Conservation (phyloP, 257 asterid species). For the Scutellaria minor region DNA sequence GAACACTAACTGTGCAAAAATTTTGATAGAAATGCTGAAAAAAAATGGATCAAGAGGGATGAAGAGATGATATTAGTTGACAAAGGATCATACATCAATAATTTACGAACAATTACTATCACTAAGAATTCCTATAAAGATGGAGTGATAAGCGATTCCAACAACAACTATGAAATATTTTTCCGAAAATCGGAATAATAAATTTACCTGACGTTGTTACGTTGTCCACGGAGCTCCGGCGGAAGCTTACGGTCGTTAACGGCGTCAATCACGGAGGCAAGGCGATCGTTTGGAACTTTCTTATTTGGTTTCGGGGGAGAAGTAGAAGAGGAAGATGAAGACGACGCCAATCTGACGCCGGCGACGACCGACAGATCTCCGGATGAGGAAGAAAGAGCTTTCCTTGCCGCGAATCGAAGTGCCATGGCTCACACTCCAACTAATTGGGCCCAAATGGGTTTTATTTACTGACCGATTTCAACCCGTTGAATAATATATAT, state of each 20-base stretch:
- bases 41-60: neutral
- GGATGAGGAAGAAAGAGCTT: constrained; percentile 39
- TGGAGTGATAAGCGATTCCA: no score
- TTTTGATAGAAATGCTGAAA: neutral
- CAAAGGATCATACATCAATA: neutral
- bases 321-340: constrained; percentile 44
- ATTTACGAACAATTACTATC: neutral
- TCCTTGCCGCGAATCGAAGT: constrained; percentile 49
- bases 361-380: constrained; percentile 26
- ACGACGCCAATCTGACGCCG: constrained; percentile 41
- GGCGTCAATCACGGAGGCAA: constrained; percentile 78
- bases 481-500: neutral
- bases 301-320: constrained; percentile 39
- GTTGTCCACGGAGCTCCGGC: constrained; percentile 89
- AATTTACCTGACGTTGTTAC: constrained; percentile 68
- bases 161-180: neutral
- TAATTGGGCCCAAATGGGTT: constrained; percentile 15
- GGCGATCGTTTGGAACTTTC: constrained; percentile 59
- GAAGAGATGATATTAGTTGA: neutral
- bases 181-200: constrained; percentile 2
- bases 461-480: constrained; percentile 12
- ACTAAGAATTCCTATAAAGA: neutral
- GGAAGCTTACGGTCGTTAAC: constrained; percentile 88
- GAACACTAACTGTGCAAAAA: neutral
- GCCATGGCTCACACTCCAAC: constrained; percentile 57